Evolutionary conservation across 805 yeast species (phyloP).

Genomic region (Kuraishia capsulata): DNA sequence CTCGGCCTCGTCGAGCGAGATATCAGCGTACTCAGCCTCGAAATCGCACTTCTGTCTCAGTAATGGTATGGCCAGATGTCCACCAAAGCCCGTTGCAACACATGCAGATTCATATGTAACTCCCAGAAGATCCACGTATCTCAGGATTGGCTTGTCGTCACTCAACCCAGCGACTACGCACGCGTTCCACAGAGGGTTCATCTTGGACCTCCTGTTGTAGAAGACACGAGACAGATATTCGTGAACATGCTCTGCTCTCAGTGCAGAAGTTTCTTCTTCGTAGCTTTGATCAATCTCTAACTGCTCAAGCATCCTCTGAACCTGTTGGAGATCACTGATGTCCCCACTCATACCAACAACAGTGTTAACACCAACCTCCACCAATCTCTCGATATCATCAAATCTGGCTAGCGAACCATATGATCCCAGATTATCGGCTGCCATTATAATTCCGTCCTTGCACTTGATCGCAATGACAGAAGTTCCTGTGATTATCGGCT

Average conservation of each 20-base stretch:
- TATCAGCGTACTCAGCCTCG: constrained; percentile 65
- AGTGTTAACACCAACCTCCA: constrained; percentile 77
- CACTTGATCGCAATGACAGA: constrained; percentile 89
- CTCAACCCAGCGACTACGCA: constrained; percentile 85
- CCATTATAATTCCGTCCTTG: constrained; percentile 83
- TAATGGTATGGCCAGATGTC: constrained; percentile 88
- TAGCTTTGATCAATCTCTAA: constrained; percentile 72
- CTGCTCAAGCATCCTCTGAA: constrained; percentile 67
- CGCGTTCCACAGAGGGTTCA: constrained; percentile 97
- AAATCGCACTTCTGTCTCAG: constrained; percentile 75
- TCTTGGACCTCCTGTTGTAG: constrained; percentile 81
- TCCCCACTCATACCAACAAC: constrained; percentile 95
- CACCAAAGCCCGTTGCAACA: constrained; percentile 94
- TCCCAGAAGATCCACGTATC: constrained; percentile 86
- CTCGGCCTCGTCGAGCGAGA: constrained; percentile 68
- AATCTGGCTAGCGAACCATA: constrained; percentile 91
- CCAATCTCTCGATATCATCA: constrained; percentile 74
- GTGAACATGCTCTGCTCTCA: constrained; percentile 83
- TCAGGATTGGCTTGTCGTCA: constrained; percentile 61
- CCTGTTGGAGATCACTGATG: constrained; percentile 83
- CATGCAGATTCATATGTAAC: constrained; percentile 84
- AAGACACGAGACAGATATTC: constrained; percentile 78
- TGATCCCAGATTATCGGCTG: constrained; percentile 90
- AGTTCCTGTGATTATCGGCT: constrained; percentile 94
- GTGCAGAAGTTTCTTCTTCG: constrained; percentile 54